phyloP scores from a whole-genome alignment of 768 basidiomycete genomes.

The Amyloporia xantha region DNA sequence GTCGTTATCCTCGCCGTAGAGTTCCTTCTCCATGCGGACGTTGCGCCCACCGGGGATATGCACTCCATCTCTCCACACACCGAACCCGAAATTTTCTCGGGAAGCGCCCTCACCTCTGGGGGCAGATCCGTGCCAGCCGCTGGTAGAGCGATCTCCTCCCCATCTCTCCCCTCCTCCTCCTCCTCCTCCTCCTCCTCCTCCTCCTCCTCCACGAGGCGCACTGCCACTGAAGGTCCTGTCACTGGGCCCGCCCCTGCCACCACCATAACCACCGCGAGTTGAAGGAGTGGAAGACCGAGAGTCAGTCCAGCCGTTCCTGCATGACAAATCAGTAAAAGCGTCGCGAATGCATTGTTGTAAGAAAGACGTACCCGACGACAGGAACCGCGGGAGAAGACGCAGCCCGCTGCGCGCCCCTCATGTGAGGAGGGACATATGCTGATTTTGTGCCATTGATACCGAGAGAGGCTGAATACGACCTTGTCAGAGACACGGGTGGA shows the following conservation, averaged over 20 bases:
- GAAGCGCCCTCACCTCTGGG: conserved; percentile 32
- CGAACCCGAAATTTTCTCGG: conserved; percentile 54
- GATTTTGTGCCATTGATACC: conserved; percentile 63
- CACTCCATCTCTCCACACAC: conserved; percentile 84
- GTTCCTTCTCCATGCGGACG: conserved; percentile 88
- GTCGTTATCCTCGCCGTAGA: conserved; percentile 86
- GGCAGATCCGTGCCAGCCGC: conserved; percentile 11
- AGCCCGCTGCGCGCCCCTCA: conserved; percentile 85
- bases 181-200: too few relatives aligned
- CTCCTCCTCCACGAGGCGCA: conserved; percentile 38
- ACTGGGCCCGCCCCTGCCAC: conserved; percentile 35
- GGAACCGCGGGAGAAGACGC: conserved; percentile 42
- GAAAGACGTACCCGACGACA: conserved; percentile 46
- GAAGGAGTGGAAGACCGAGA: conserved; percentile 58
- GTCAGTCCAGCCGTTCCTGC: conserved; percentile 70
- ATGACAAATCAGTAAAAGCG: conserved; percentile 11
- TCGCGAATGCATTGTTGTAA: neutral
- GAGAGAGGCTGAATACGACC: conserved; percentile 52
- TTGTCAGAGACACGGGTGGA: neutral
- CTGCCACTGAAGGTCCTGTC: conserved; percentile 36
- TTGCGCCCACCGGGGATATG: conserved; percentile 84
- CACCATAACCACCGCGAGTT: conserved; percentile 35
- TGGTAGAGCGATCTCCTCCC: conserved; percentile 27
- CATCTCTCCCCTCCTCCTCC: too few relatives aligned
- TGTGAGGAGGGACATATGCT: conserved; percentile 84